Conservation (phyloP, 352 stramenopile genomes). For the Sclerospora graminicola region DNA sequence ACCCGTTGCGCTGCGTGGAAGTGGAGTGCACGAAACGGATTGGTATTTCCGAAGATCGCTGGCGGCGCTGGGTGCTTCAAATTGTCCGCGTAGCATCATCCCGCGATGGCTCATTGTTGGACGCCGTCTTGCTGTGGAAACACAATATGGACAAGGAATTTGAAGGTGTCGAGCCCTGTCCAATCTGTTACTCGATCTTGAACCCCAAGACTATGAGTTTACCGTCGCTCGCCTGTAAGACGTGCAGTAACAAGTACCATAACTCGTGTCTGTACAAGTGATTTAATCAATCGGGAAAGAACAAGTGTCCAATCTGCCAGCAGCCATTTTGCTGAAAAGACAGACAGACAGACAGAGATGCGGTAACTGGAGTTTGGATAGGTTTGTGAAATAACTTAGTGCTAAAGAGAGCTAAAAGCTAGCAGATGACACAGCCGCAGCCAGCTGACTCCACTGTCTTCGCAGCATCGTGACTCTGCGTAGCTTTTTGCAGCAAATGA, state of each 20-base stretch:
- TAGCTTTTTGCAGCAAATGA: constrained; percentile 13
- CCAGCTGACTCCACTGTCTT: constrained; percentile 40
- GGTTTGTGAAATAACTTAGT: constrained; percentile 26
- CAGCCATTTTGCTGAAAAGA: constrained; percentile 68
- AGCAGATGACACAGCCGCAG: constrained; percentile 53
- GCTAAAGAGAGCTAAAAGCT: constrained; percentile 15
- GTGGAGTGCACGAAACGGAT: constrained; percentile 88
- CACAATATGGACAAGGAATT: constrained; percentile 90
- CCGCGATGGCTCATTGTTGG: constrained; percentile 82
- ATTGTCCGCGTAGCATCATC: constrained; percentile 87
- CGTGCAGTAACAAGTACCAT: constrained; percentile 90
- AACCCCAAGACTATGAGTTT: constrained; percentile 87
- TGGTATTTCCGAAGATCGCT: constrained; percentile 85
- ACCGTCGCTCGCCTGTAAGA: constrained; percentile 85
- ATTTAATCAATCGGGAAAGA: constrained; percentile 91
- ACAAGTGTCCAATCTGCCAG: constrained; percentile 90
- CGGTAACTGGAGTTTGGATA: background rate
- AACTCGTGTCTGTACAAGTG: constrained; percentile 91
- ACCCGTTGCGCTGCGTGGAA: constrained; percentile 86
- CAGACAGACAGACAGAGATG: background rate
- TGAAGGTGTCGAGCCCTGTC: constrained; percentile 86
- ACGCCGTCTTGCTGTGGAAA: constrained; percentile 89
- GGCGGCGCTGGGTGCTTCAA: constrained; percentile 89
- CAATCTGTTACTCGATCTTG: constrained; percentile 89
- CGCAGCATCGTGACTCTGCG: constrained; percentile 10